phyloP scores from a whole-genome alignment of 441 rosid species.

The Omphalea diandra region DNA sequence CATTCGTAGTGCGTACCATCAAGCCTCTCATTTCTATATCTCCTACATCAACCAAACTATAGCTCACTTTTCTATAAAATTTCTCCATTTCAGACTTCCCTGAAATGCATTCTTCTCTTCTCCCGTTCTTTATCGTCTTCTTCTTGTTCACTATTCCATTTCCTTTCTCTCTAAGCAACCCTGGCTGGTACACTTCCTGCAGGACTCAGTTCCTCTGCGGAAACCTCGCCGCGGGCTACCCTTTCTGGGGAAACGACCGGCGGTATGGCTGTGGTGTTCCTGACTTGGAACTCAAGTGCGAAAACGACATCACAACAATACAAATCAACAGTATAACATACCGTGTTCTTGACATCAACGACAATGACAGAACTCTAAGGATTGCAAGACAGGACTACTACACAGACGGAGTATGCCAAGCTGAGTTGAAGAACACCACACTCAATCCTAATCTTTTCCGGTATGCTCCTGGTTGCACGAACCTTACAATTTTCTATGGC shows the following conservation, averaged over 20 bases:
- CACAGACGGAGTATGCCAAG: conserved; percentile 25
- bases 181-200: conserved; percentile 17
- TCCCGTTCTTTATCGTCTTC: background rate
- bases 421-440: conserved; percentile 21
- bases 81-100: background rate
- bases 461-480: conserved; percentile 7
- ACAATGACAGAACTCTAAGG: conserved; percentile 1
- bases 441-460: conserved; percentile 28
- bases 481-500: conserved; percentile 32
- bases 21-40: background rate
- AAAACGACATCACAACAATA: conserved; percentile 10
- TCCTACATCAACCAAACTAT: background rate
- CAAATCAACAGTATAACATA: conserved; percentile 22
- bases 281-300: conserved; percentile 34
- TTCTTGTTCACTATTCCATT: conserved; percentile 15
- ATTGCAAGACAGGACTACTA: conserved; percentile 45
- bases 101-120: conserved; percentile 22
- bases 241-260: conserved; percentile 43
- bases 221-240: conserved; percentile 31
- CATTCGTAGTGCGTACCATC: too few species aligned
- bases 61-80: background rate
- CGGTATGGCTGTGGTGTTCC: conserved; percentile 35
- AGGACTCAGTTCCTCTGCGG: conserved; percentile 33
- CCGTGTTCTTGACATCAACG: conserved; percentile 27
- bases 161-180: conserved; percentile 20